Conservation (phyloP, 2,329 filamentous ascomycete species). For the Colletotrichum limetticola region DNA sequence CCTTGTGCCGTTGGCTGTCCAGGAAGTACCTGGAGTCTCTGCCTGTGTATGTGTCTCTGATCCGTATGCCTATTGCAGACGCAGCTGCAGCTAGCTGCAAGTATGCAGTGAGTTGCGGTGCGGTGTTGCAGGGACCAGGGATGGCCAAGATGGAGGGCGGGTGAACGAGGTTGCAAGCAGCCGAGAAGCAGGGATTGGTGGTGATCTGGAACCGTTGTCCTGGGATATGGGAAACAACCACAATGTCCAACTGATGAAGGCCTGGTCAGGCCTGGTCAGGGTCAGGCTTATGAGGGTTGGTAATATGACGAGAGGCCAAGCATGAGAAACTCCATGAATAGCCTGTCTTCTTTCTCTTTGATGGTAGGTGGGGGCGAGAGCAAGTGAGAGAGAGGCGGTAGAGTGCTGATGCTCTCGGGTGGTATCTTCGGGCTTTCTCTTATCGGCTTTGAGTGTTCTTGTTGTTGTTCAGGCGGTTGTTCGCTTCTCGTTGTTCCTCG, state of each 20-base stretch:
- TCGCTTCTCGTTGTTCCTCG: background rate
- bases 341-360: constrained; percentile 8
- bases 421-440: background rate
- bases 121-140: constrained; percentile 20
- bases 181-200: constrained; percentile 28
- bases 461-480: background rate
- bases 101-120: constrained; percentile 12
- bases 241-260: constrained; percentile 12
- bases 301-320: constrained; percentile 9
- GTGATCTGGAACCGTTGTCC: constrained; percentile 22
- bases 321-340: constrained; percentile 27
- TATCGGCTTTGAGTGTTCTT: constrained; percentile 2
- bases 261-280: background rate
- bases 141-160: background rate
- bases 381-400: background rate
- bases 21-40: constrained; percentile 1
- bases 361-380: background rate
- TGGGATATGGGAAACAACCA: constrained; percentile 18
- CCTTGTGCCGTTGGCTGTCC: background rate
- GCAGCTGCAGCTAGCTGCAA: constrained; percentile 7
- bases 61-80: constrained; percentile 11
- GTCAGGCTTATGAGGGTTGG: background rate
- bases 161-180: constrained; percentile 31
- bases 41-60: background rate
- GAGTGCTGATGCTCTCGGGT: background rate